Evolutionary conservation across 768 basidiomycete genomes (phyloP), one percentile per base, ranked within the genome.

Genomic region (Leccinum arenicola): DNA sequence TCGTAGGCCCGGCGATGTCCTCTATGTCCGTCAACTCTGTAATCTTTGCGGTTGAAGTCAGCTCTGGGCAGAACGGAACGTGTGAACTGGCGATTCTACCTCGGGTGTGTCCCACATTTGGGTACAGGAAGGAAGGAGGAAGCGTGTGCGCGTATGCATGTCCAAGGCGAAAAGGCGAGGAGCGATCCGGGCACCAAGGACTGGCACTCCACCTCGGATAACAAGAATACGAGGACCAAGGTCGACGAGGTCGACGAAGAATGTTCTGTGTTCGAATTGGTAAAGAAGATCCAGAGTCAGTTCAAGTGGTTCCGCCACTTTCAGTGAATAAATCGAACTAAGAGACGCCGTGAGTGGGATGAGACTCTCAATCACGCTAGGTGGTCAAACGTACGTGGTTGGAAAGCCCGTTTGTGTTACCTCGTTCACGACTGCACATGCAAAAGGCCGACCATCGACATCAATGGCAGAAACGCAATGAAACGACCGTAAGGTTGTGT

Each of bases 181-280:
- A 48, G 49, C 53, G 2, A 19, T 25, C 17, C 2, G 33, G 17
- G 33, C 35, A 36, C 49, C 14, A 40, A 15, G 38, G 17, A 40
- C 17, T n/a, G 15, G 15, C 38, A n/a, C 10, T 8, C 6, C 36
- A 11, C 56, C 54, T 14, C 50, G 56, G 23, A 67, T 36, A 17
- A 53, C 19, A 21, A 68, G 43, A 31, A 55, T 52, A 29, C 64
- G 61, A 15, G 66, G 67, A 23, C 66, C 67, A 51, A 67, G 61
- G 19, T 52, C 17, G 15, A 66, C 57, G 17, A 6, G 1, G 1
- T 33, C 17, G 23, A 63, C 14, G 17, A 29, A 7, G 25, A 61
- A 59, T 19, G 9, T 11, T 7, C 3, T 7, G 17, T 58, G 6
- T 48, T 66, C 55, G 23, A 58, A 59, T 17, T 66, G 57, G 38